Evolutionary conservation across 805 yeast species (phyloP).

Genomic region (Candida palmyrensis): DNA sequence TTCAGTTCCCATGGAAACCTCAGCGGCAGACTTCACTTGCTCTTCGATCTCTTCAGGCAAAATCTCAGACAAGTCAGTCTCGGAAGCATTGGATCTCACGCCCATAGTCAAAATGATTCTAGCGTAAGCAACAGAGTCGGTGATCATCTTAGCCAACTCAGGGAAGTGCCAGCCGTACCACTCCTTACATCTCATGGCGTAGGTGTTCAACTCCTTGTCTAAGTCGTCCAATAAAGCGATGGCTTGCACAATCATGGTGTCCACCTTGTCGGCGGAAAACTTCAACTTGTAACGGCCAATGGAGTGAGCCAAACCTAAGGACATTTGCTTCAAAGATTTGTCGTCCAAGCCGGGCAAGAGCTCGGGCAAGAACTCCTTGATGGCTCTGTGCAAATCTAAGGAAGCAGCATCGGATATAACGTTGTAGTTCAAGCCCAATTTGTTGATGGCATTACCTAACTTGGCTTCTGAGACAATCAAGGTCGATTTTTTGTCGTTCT

Average conservation of each 20-base stretch:
- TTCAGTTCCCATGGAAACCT: constrained; percentile 99
- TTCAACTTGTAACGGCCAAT: constrained; percentile 97
- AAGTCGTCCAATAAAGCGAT: constrained; percentile 94
- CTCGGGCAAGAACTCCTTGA: constrained; percentile 90
- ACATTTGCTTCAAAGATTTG: constrained; percentile 83
- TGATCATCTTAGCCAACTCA: constrained; percentile 94
- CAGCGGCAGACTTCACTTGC: constrained; percentile 89
- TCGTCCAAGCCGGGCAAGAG: constrained; percentile 90
- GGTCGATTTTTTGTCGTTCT: constrained; percentile 77
- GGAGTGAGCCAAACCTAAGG: constrained; percentile 97
- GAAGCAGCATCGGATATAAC: constrained; percentile 95
- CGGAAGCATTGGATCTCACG: constrained; percentile 83
- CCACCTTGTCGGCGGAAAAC: constrained; percentile 97
- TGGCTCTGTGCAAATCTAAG: constrained; percentile 90
- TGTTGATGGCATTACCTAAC: constrained; percentile 93
- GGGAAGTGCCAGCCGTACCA: constrained; percentile 99
- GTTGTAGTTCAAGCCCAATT: constrained; percentile 79
- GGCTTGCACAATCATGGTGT: constrained; percentile 98
- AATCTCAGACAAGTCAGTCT: constrained; percentile 65
- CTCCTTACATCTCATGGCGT: constrained; percentile 98
- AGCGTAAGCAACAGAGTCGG: constrained; percentile 94
- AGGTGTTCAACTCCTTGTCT: constrained; percentile 96
- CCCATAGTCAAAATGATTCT: constrained; percentile 94
- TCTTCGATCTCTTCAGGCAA: constrained; percentile 45
- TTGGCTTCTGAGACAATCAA: constrained; percentile 93